These are phyloP conservation scores for Saccharomyces eubayanus DNA, from an alignment of 805 yeast species.

Conservation along the genomic window DNA sequence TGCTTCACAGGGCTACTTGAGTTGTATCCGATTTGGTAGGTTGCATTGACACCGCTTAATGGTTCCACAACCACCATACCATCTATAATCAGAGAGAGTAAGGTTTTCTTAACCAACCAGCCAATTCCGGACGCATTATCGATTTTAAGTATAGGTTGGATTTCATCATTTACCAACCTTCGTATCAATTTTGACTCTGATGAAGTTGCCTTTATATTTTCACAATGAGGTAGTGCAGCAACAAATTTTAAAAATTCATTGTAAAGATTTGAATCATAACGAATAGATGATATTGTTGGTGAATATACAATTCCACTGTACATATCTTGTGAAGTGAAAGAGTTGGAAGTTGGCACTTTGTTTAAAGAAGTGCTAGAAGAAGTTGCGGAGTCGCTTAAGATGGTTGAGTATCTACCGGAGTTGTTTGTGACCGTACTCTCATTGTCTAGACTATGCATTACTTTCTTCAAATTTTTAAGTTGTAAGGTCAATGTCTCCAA, in stretches of 20 bases:
- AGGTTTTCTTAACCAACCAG: slow-evolving; percentile 52
- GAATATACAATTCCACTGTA: slow-evolving; percentile 29
- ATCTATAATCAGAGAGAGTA: slow-evolving; percentile 63
- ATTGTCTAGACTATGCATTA: slow-evolving; percentile 44
- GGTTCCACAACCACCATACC: slow-evolving; percentile 83
- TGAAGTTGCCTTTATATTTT: slow-evolving; percentile 34
- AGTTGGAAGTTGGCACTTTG: slow-evolving; percentile 9
- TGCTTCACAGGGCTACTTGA: slow-evolving; percentile 4
- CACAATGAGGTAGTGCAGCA: slow-evolving; percentile 29
- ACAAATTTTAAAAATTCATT: slow-evolving; percentile 34
- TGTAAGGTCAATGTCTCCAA: slow-evolving; percentile 61
- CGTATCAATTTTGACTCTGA: slow-evolving; percentile 50
- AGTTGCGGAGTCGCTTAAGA: slow-evolving; percentile 8
- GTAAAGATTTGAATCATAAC: slow-evolving; percentile 36
- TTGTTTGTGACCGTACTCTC: slow-evolving; percentile 8
- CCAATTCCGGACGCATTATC: slow-evolving; percentile 57
- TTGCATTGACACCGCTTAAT: slow-evolving; percentile 71
- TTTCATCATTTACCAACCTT: slow-evolving; percentile 61
- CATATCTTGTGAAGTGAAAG: slow-evolving; percentile 6
- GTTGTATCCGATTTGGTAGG: slow-evolving; percentile 39
- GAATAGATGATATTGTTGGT: slow-evolving; percentile 35
- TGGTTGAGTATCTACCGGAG: slow-evolving; percentile 10
- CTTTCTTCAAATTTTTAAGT: slow-evolving; percentile 53
- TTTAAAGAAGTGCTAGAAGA: slow-evolving; percentile 18
- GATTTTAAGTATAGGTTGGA: slow-evolving; percentile 62